Evolutionary conservation across 768 basidiomycete species (phyloP), one percentile per base, ranked within the genome.

Genomic region (Hirschioporus abietinus): DNA sequence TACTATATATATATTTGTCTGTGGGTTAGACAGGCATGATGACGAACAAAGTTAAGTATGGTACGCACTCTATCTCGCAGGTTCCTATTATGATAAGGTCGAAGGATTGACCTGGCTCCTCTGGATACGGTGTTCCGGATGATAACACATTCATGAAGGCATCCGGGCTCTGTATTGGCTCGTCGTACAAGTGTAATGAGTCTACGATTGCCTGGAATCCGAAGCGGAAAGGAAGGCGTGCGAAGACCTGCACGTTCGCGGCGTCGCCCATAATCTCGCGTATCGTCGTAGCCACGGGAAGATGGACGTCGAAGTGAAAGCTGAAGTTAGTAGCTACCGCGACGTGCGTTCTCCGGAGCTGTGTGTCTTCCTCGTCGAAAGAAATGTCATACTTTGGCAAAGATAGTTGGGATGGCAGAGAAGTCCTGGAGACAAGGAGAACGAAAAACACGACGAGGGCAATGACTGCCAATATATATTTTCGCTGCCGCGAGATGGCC

Each of bases 41-140:
- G n/a, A n/a, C n/a, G n/a, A n/a, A n/a, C n/a, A n/a, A n/a, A n/a
- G n/a, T n/a, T n/a, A n/a, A n/a, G n/a, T n/a, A n/a, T n/a, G n/a
- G 5, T 27, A 70, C 78, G 67, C 63, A 81, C 80, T 82, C 80
- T 24, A 78, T 64, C 68, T 82, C 81, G 70, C 81, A 82, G 23
- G 80, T 81, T n/a, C 80, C 80, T 1, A 81, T 70, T 7, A 81
- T 69, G n/a, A 82, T 69, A 63, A 80, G 26, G 67, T 80, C 80
- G n/a, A 79, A 73, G 20, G 42, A 52, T 10, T 52, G 42, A 52
- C 42, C 42, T 2, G 42, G 42, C 20, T 52, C 42, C 5, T 52
- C 42, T 52, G 42, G 42, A 20, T 52, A 52, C 20, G 42, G 42
- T 23, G 71, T 72, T 35, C 62, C 68, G 26, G 71, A 66, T 35